Conservation (phyloP, 371 early-diverging fungal genomes). For the Lichtheimia ramosa region DNA sequence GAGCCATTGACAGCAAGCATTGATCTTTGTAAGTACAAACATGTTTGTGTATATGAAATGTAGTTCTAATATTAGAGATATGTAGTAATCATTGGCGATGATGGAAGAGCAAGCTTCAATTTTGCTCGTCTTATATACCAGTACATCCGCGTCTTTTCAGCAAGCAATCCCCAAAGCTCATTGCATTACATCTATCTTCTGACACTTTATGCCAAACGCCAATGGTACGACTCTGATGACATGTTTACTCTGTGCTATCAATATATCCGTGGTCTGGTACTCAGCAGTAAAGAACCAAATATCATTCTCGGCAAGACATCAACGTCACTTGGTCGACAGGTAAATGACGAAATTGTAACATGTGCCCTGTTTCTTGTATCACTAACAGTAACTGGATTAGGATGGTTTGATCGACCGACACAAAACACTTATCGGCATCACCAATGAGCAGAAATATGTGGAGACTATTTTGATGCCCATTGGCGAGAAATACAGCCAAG, state of each 20-base stretch:
- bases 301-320: conserved; percentile 52
- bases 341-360: neutral
- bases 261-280: conserved; percentile 44
- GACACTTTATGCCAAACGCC: conserved; percentile 49
- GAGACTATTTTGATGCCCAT: conserved; percentile 60
- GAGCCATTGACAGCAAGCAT: conserved; percentile 20
- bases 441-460: conserved; percentile 57
- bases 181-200: conserved; percentile 68
- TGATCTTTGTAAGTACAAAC: conserved; percentile 34
- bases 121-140: conserved; percentile 63
- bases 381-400: conserved; percentile 4
- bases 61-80: neutral
- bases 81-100: conserved; percentile 30
- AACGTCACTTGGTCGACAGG: neutral
- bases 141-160: conserved; percentile 51
- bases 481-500: conserved; percentile 67
- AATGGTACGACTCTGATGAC: conserved; percentile 30
- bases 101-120: conserved; percentile 44
- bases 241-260: conserved; percentile 39
- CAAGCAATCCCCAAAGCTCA: conserved; percentile 55
- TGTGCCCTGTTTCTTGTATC: too few relatives aligned
- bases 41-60: too few relatives aligned
- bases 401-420: conserved; percentile 68
- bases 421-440: conserved; percentile 58
- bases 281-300: conserved; percentile 56